Evolutionary conservation across 441 rosid genomes (phyloP), one percentile per base, ranked within the genome.

Genomic region (Erodium texanum): DNA sequence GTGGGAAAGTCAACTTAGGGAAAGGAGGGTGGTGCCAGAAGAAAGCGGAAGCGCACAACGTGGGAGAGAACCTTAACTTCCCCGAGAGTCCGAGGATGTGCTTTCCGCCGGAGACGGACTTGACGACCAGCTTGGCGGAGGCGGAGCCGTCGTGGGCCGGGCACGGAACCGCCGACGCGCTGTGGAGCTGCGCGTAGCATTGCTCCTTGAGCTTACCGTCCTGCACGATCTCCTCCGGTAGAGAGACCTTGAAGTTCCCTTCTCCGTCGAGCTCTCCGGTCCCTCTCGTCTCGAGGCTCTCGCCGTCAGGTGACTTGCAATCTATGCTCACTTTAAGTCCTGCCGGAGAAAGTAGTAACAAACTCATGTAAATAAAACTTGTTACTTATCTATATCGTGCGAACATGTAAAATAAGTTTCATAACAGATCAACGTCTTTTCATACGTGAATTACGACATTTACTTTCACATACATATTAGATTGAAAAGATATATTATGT

Each of bases 101-200:
- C 64, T 85, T 87, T 7, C 65, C 70, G 16, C 66, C 45, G 11
- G 45, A 38, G 9, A 3, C 77, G 24, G 83, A 79, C 54, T 81
- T 76, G 64, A 83, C 68, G 22, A 90, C 81, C 6, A 90, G 73
- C 80, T 85, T 89, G 73, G 82, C 59, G 27, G 97, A 77, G 3
- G 87, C 82, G 0, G 85, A 19, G 27, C 84, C 84, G 27, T 75
- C 72, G 22, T 79, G 79, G 22, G 85, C 75, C 2, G 94, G 90
- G 65, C 97, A 93, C 41, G 91, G 86, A 1, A 73, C 32, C 0
- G 81, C 82, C 0, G 85, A 76, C 6, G 89, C 88, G 64, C 90
- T 86, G 73, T 87, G 93, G 74, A 90, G 94, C 74, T 84, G 94
- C 19, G 96, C 98, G 54, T 87, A 86, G 80, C 97, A 90, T 64